A percentile compares a stretch with the other conserved stretches of the same genome.
These are phyloP conservation scores for Alternaria tenuissima DNA, from an alignment of 2,329 filamentous ascomycete genomes.

Conservation along the genomic window DNA sequence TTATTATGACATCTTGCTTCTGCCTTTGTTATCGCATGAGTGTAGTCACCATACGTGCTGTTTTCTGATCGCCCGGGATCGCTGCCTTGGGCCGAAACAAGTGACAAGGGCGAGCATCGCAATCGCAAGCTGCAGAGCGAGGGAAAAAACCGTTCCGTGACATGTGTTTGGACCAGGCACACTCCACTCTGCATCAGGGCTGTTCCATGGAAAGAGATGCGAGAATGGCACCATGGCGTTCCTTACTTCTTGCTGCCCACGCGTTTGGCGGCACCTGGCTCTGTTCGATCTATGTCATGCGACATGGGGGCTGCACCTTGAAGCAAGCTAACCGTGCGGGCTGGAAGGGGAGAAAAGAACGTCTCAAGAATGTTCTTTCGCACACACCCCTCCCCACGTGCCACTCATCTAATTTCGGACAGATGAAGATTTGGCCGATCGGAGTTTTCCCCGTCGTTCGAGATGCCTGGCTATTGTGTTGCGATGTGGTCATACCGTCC, in stretches of 20 bases:
- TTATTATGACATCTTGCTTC: neutral
- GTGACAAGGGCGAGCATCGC: conserved; percentile 6
- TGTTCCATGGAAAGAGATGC: conserved; percentile 26
- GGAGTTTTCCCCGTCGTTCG: conserved; percentile 1
- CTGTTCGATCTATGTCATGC: neutral
- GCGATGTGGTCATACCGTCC: neutral
- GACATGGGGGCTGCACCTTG: conserved; percentile 15
- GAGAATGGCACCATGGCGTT: neutral
- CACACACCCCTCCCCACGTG: neutral
- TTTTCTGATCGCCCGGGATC: conserved; percentile 33
- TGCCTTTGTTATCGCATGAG: neutral
- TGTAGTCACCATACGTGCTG: neutral
- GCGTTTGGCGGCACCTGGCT: conserved; percentile 10
- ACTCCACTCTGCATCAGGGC: conserved; percentile 2
- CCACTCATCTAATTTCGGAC: conserved; percentile 23
- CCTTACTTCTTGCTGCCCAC: conserved; percentile 12
- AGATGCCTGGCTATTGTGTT: neutral
- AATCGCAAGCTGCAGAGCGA: neutral
- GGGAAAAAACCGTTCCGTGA: conserved; percentile 20
- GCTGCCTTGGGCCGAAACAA: conserved; percentile 27
- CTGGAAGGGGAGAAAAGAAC: conserved; percentile 12
- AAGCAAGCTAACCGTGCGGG: conserved; percentile 21
- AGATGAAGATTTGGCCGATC: conserved; percentile 14
- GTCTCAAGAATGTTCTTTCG: conserved; percentile 18
- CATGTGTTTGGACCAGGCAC: conserved; percentile 22